Conservation (phyloP, 1,284 basidiomycete genomes). For the Puccinia coronata region DNA sequence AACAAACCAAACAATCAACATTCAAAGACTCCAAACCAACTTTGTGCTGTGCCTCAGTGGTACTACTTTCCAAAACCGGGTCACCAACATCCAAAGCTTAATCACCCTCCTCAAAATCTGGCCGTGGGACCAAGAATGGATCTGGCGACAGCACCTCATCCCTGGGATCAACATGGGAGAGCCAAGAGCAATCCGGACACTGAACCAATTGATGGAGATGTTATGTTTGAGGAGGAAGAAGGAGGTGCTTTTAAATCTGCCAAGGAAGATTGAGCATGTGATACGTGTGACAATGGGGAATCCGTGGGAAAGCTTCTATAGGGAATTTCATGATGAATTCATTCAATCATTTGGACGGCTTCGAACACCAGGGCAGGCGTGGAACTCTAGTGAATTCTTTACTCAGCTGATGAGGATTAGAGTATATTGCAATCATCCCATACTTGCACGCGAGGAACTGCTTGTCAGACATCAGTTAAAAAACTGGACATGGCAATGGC, state of each 20-base stretch:
- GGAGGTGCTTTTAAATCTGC: slow-evolving; percentile 12
- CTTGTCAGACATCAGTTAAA: neutral
- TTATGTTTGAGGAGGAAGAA: slow-evolving; percentile 21
- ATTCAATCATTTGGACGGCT: neutral
- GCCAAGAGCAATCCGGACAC: neutral
- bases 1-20: neutral
- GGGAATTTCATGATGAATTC: neutral
- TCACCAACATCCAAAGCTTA: slow-evolving; percentile 1
- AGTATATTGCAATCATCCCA: slow-evolving; percentile 4
- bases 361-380: neutral
- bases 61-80: neutral
- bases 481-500: too few species aligned
- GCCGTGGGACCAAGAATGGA: slow-evolving; percentile 8
- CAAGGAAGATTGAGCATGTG: neutral
- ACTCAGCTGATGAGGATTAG: neutral
- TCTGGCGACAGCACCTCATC: neutral
- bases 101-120: neutral
- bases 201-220: slow-evolving; percentile 1
- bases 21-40: neutral
- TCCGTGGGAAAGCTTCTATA: neutral
- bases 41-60: slow-evolving; percentile 1
- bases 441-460: neutral
- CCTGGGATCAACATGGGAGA: neutral
- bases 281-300: slow-evolving; percentile 2
- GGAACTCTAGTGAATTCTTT: slow-evolving; percentile 2